phyloP scores from a whole-genome alignment of 805 yeast species.

The Wickerhamiella dianesei region DNA sequence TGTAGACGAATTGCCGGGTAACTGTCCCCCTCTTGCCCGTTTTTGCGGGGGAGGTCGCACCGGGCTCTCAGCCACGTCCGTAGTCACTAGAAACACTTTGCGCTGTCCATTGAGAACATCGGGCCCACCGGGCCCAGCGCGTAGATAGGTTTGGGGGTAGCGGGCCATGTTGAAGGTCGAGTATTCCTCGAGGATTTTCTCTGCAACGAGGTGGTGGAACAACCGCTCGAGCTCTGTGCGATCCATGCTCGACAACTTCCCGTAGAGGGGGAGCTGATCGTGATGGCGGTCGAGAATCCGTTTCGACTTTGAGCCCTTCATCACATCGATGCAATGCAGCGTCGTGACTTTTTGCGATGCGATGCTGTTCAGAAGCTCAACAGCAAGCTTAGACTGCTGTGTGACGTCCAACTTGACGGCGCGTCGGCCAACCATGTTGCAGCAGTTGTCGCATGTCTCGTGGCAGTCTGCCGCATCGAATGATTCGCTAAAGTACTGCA shows the following conservation, averaged over 20 bases:
- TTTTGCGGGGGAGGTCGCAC: not conserved
- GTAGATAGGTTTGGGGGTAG: constrained; percentile 64
- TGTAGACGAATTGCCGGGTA: too few species aligned
- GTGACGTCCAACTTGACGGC: constrained; percentile 47
- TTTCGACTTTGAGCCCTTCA: constrained; percentile 46
- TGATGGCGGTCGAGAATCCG: constrained; percentile 49
- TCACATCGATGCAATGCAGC: constrained; percentile 69
- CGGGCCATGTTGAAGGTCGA: constrained; percentile 63
- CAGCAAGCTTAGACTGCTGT: constrained; percentile 41
- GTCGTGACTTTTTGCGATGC: constrained; percentile 51
- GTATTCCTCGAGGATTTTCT: constrained; percentile 54
- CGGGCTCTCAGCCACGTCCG: not conserved
- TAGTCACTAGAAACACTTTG: constrained; percentile 16
- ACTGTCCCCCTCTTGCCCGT: too few species aligned
- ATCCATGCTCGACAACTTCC: constrained; percentile 51
- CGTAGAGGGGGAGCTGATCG: constrained; percentile 47
- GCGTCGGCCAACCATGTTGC: constrained; percentile 30
- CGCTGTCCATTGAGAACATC: constrained; percentile 31
- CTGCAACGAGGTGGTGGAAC: constrained; percentile 61
- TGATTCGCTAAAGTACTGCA: constrained; percentile 78
- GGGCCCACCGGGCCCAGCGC: constrained; percentile 43
- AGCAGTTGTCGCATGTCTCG: constrained; percentile 77
- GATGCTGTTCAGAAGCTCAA: constrained; percentile 43
- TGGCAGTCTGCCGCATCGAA: constrained; percentile 55
- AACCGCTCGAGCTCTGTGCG: constrained; percentile 67